phyloP scores from a whole-genome alignment of 2,329 filamentous ascomycete genomes.

The Fusarium armeniacum region DNA sequence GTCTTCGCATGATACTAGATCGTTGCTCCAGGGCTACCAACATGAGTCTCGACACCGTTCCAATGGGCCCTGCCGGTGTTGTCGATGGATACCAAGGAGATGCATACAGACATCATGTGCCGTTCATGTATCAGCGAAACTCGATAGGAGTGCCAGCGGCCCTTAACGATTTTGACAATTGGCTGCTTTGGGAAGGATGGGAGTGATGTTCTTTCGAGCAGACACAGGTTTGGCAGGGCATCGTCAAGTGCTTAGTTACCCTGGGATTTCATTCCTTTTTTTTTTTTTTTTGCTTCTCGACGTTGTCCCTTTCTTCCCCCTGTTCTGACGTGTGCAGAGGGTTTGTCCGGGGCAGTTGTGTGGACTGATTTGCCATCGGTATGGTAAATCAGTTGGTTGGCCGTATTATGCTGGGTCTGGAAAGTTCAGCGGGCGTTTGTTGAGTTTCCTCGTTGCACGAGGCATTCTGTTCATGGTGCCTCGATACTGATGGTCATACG shows the following conservation, averaged over 20 bases:
- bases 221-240: background rate
- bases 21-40: constrained; percentile 61
- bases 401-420: constrained; percentile 19
- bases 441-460: constrained; percentile 11
- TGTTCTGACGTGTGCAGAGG: constrained; percentile 13
- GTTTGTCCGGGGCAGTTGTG: constrained; percentile 19
- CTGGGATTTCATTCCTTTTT: background rate
- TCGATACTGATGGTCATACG: constrained; percentile 25
- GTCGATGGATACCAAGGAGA: constrained; percentile 47
- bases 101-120: constrained; percentile 49
- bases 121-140: constrained; percentile 53
- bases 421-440: constrained; percentile 47
- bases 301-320: constrained; percentile 21
- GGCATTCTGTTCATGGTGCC: constrained; percentile 27
- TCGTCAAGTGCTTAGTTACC: background rate
- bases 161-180: constrained; percentile 52
- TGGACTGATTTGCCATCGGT: constrained; percentile 39
- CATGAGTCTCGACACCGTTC: constrained; percentile 57
- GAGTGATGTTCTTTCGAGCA: constrained; percentile 45
- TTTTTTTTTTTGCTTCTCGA: constrained; percentile 9
- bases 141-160: constrained; percentile 48
- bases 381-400: constrained; percentile 27
- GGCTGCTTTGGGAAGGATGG: constrained; percentile 60
- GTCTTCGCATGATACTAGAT: constrained; percentile 60
- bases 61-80: constrained; percentile 25